A percentile compares a stretch with the other conserved stretches of the same genome.
Conservation (phyloP, 129 eudicot species). For the Flaveria ramosissima region DNA sequence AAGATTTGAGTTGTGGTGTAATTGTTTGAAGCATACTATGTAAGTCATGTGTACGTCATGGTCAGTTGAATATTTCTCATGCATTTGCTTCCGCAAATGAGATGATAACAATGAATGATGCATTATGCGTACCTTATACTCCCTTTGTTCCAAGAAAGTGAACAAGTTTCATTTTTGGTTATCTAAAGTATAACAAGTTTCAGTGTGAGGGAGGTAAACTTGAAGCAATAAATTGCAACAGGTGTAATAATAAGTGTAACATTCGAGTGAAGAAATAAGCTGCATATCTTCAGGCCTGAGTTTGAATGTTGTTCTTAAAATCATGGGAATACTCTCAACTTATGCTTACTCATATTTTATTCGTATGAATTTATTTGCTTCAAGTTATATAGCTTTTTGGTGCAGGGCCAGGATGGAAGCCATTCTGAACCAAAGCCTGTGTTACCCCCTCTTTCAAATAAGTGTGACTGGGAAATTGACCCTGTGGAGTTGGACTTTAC, state of each 20-base stretch:
- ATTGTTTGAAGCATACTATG: conserved; percentile 19
- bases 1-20: conserved; percentile 1
- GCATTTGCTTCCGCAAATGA: background rate
- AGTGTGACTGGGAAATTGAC: conserved; percentile 98
- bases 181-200: background rate
- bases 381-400: conserved; percentile 20
- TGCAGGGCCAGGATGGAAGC: conserved; percentile 98
- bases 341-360: conserved; percentile 17
- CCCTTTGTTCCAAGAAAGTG: conserved; percentile 5
- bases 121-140: background rate
- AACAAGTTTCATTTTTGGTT: conserved; percentile 4
- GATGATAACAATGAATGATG: conserved; percentile 2
- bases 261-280: background rate
- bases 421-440: conserved; percentile 97
- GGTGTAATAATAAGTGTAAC: background rate
- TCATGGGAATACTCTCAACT: conserved; percentile 22
- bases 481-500: conserved; percentile 89
- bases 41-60: conserved; percentile 2
- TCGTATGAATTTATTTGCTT: conserved; percentile 22
- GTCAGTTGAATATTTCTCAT: background rate
- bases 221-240: conserved; percentile 10
- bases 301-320: conserved; percentile 14
- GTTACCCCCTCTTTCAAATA: conserved; percentile 90
- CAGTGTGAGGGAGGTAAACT: conserved; percentile 20
- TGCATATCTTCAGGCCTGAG: conserved; percentile 8